Percentiles rank a stretch among this genome's conserved stretches.
Evolutionary conservation across 768 basidiomycete genomes (phyloP).

Genomic region (Pleurotus cornucopiae): DNA sequence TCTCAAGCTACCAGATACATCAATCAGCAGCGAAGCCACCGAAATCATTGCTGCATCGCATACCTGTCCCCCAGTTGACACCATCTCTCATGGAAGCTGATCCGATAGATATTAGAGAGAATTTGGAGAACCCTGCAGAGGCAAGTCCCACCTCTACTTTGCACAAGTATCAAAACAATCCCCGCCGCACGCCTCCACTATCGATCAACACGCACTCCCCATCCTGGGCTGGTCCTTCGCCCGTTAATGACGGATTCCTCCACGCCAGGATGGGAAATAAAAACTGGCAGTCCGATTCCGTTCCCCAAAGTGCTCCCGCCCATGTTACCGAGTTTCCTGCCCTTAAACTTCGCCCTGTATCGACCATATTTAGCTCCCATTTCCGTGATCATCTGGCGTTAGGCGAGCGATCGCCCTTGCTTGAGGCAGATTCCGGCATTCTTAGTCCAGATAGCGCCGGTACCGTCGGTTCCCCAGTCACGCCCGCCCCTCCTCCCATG

Average conservation of each 20-base stretch:
- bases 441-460: constrained; percentile 45
- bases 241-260: constrained; percentile 20
- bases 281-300: constrained; percentile 13
- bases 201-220: constrained; percentile 35
- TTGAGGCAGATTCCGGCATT: constrained; percentile 42
- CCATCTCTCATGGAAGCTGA: constrained; percentile 26
- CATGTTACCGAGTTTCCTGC: constrained; percentile 58
- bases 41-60: constrained; percentile 29
- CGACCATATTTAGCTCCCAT: constrained; percentile 69
- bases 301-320: constrained; percentile 64
- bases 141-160: neutral
- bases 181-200: constrained; percentile 31
- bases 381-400: constrained; percentile 49
- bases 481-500: constrained; percentile 24
- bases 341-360: constrained; percentile 71
- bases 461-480: constrained; percentile 43
- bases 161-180: neutral
- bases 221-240: constrained; percentile 16
- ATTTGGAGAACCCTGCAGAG: neutral
- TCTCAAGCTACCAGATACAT: constrained; percentile 25
- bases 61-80: constrained; percentile 39
- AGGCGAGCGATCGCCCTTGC: constrained; percentile 28
- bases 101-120: neutral
- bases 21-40: constrained; percentile 14
- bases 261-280: constrained; percentile 6